These are phyloP conservation scores for Cyclospora cayetanensis DNA, from an alignment of 169 alveolate species.

Conservation along the genomic window DNA sequence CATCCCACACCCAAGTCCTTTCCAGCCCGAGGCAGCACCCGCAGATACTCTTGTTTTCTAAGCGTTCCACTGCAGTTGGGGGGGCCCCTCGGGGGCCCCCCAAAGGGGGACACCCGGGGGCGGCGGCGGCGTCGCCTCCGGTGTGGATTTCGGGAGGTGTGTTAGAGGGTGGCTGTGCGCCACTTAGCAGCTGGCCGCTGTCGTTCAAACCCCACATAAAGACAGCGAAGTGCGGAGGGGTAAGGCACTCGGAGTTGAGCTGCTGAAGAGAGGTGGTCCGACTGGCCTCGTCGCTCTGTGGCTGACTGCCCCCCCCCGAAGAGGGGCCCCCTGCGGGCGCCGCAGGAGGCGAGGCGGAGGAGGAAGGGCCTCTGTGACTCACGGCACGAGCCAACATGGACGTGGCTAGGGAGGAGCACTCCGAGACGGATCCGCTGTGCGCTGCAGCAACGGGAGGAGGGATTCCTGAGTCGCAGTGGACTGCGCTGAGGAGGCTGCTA, in stretches of 20 bases:
- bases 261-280: too few species aligned
- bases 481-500: neutral
- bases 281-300: too few species aligned
- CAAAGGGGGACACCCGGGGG: neutral
- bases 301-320: too few species aligned
- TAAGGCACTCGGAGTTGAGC: too few species aligned
- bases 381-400: neutral
- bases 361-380: neutral
- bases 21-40: slow-evolving; percentile 5
- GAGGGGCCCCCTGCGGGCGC: too few species aligned
- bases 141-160: neutral
- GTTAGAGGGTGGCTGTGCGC: neutral
- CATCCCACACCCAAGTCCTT: neutral
- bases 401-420: neutral
- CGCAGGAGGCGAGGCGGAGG: too few species aligned
- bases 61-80: neutral
- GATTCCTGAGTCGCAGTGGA: neutral
- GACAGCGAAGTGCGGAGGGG: slow-evolving; percentile 12
- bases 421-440: neutral
- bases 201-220: slow-evolving; percentile 50
- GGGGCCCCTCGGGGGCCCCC: neutral
- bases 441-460: neutral
- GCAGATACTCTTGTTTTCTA: neutral
- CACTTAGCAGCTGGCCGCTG: slow-evolving; percentile 33
- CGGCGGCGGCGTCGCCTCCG: neutral